Conservation (phyloP, 2,329 filamentous ascomycete species). For the Immersiporthe knoxdaviesiana region DNA sequence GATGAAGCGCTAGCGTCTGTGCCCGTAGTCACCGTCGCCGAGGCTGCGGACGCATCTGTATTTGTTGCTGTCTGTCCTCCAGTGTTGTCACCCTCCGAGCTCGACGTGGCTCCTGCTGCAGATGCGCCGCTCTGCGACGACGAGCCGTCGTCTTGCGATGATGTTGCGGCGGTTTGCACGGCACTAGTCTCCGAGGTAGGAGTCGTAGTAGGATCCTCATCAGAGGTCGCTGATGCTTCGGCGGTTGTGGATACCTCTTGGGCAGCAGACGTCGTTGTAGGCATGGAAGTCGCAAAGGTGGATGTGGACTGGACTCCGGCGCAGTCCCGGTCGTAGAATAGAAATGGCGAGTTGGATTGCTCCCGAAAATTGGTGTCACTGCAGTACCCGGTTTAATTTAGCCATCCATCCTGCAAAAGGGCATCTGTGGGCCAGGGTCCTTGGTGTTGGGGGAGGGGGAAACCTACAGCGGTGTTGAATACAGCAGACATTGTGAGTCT, state of each 20-base stretch:
- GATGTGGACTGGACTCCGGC: constrained; percentile 21
- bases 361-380: constrained; percentile 26
- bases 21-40: not conserved
- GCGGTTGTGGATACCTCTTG: not conserved
- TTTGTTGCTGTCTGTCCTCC: not conserved
- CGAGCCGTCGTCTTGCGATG: not conserved
- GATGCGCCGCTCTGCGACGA: not conserved
- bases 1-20: not conserved
- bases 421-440: no score
- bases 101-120: not conserved
- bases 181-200: not conserved
- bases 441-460: no score
- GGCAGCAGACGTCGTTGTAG: constrained; percentile 3
- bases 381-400: not conserved
- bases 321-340: constrained; percentile 30
- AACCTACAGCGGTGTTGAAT: constrained; percentile 23
- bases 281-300: constrained; percentile 21
- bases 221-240: not conserved
- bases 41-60: not conserved
- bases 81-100: not conserved
- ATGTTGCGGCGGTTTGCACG: not conserved
- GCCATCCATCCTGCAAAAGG: not conserved
- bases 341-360: constrained; percentile 24
- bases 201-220: not conserved
- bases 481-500: constrained; percentile 20